Evolutionary conservation across 1,284 basidiomycete genomes (phyloP).

Genomic region (Coniferiporia weirii): DNA sequence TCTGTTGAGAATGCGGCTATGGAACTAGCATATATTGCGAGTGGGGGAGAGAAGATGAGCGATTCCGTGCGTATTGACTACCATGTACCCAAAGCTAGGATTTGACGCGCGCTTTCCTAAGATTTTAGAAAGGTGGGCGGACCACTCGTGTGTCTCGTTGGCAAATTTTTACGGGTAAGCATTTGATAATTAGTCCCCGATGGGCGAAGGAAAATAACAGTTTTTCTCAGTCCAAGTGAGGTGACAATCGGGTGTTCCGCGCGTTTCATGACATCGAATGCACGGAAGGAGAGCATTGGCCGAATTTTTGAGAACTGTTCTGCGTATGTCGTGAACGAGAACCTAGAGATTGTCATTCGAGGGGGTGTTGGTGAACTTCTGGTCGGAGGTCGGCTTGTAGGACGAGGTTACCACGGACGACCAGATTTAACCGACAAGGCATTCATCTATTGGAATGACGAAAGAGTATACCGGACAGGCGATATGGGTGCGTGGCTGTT

Average conservation of each 20-base stretch:
- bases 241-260: constrained; percentile 50
- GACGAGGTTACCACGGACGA: constrained; percentile 44
- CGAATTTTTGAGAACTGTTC: constrained; percentile 32
- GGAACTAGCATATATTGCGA: constrained; percentile 40
- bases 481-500: constrained; percentile 31
- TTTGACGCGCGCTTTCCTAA: constrained; percentile 19
- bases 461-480: constrained; percentile 45
- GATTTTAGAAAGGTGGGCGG: constrained; percentile 49
- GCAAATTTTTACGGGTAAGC: constrained; percentile 48
- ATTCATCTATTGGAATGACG: constrained; percentile 43
- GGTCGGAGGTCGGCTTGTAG: constrained; percentile 47
- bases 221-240: constrained; percentile 33
- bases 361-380: constrained; percentile 48
- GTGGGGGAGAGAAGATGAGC: constrained; percentile 51
- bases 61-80: constrained; percentile 35
- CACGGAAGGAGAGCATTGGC: constrained; percentile 43
- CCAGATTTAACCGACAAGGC: constrained; percentile 41
- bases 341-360: constrained; percentile 37
- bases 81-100: background rate
- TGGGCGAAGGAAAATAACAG: background rate
- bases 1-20: constrained; percentile 27
- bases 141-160: constrained; percentile 38
- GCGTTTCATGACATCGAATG: constrained; percentile 38
- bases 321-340: constrained; percentile 36
- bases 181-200: constrained; percentile 14